phyloP scores from a whole-genome alignment of 2,329 filamentous ascomycete genomes.

The Fusarium gaditjirri region DNA sequence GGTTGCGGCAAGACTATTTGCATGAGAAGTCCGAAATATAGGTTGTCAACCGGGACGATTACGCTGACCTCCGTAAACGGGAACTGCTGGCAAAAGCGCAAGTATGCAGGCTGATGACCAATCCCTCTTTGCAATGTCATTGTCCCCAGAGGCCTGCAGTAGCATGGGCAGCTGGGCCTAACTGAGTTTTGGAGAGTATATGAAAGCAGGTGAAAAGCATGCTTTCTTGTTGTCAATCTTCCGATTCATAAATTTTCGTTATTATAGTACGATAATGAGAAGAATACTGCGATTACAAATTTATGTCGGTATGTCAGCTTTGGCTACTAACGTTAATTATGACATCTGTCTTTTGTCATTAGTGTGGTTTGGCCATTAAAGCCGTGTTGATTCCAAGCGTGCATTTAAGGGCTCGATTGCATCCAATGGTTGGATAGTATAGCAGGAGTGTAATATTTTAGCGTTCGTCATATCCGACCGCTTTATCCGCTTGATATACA shows the following conservation, averaged over 20 bases:
- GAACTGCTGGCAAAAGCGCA: rapidly evolving
- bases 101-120: not conserved
- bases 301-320: too few relatives aligned
- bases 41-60: not conserved
- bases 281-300: too few relatives aligned
- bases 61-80: rapidly evolving
- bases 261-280: too few relatives aligned
- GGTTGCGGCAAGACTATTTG: not conserved
- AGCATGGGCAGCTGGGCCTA: too few relatives aligned
- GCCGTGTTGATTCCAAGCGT: not conserved
- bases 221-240: too few relatives aligned
- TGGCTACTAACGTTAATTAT: not conserved
- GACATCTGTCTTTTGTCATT: rapidly evolving
- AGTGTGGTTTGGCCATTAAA: not conserved
- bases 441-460: too few relatives aligned
- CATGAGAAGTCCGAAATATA: not conserved
- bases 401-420: rapidly evolving
- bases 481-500: not conserved
- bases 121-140: not conserved
- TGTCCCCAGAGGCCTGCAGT: not conserved
- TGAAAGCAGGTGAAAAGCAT: too few relatives aligned
- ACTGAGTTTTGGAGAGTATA: too few relatives aligned
- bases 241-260: too few relatives aligned
- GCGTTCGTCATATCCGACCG: rapidly evolving
- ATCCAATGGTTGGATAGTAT: rapidly evolving